Conservation (phyloP, 148 eudicot species). For the Oxyria digyna region DNA sequence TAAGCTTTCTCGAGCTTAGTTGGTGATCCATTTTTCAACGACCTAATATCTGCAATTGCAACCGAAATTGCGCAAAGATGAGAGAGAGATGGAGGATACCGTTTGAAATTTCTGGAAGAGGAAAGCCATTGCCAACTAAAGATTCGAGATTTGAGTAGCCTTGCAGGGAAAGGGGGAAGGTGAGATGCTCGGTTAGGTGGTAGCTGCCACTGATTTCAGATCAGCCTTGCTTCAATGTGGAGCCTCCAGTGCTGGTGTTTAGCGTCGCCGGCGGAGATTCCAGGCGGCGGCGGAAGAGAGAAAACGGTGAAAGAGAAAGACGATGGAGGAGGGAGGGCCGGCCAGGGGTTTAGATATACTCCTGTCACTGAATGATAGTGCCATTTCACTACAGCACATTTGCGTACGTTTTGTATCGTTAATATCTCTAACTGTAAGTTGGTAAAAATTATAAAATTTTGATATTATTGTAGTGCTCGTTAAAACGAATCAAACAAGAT, state of each 20-base stretch:
- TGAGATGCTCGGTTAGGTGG: background rate
- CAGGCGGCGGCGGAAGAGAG: background rate
- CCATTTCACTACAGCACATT: too few species aligned
- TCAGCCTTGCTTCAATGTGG: background rate
- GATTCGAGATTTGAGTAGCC: background rate
- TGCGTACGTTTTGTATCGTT: too few species aligned
- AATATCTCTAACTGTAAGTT: too few species aligned
- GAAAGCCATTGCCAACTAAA: constrained; percentile 30
- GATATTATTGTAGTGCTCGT: too few species aligned
- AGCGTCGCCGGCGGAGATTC: background rate
- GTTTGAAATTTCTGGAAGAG: constrained; percentile 65
- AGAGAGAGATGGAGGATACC: constrained; percentile 21
- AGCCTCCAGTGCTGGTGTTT: background rate
- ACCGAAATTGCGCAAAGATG: background rate
- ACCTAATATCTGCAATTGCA: background rate
- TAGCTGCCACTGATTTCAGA: background rate
- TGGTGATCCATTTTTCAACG: background rate
- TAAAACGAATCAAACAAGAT: too few species aligned
- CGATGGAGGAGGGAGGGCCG: background rate
- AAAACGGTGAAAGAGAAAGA: background rate
- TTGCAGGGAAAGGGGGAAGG: background rate
- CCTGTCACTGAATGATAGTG: too few species aligned
- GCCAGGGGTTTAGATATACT: background rate
- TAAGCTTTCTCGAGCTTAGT: background rate
- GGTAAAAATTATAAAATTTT: too few species aligned